Conservation (phyloP, 805 yeast species). For the Cyberlindnera maritima region DNA sequence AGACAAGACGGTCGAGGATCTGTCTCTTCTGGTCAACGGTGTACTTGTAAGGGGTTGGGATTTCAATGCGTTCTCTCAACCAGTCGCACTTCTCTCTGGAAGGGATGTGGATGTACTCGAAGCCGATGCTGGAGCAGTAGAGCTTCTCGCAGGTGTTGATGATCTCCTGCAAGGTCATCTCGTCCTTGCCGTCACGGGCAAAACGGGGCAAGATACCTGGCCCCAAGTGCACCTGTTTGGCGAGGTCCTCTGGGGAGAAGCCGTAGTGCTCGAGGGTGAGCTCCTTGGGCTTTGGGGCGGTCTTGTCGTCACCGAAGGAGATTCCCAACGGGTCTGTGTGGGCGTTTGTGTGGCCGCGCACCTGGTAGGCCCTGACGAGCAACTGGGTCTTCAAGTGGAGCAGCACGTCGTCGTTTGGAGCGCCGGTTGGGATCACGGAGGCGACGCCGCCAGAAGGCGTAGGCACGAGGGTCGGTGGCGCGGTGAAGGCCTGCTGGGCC, state of each 20-base stretch:
- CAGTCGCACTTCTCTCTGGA: slow-evolving; percentile 95
- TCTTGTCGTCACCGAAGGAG: slow-evolving; percentile 68
- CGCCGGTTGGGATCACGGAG: slow-evolving; percentile 51
- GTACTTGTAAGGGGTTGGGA: slow-evolving; percentile 82
- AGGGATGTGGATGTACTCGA: slow-evolving; percentile 96
- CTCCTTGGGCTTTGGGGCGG: slow-evolving; percentile 67
- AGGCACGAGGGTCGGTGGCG: slow-evolving; percentile 91
- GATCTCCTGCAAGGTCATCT: slow-evolving; percentile 76
- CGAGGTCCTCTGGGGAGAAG: slow-evolving; percentile 81
- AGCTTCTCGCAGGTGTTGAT: slow-evolving; percentile 74
- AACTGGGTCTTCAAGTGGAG: slow-evolving; percentile 94
- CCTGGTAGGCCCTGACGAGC: slow-evolving; percentile 97
- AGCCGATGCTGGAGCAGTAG: slow-evolving; percentile 88
- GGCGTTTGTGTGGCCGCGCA: slow-evolving; percentile 96
- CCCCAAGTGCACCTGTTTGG: slow-evolving; percentile 83
- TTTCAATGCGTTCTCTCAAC: slow-evolving; percentile 95
- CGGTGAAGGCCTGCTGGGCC: slow-evolving; percentile 72
- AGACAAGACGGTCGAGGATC: slow-evolving; percentile 91
- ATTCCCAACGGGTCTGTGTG: slow-evolving; percentile 93
- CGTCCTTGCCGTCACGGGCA: slow-evolving; percentile 54
- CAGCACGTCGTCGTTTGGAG: slow-evolving; percentile 54
- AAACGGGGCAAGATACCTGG: slow-evolving; percentile 97
- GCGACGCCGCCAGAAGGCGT: slow-evolving; percentile 76
- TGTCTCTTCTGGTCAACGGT: slow-evolving; percentile 90
- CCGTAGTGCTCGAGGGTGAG: slow-evolving; percentile 90